A percentile compares a stretch with the other conserved stretches of the same genome.
phyloP scores from a whole-genome alignment of 495 filamentous ascomycete species.

The Polyplosphaeria fusca region DNA sequence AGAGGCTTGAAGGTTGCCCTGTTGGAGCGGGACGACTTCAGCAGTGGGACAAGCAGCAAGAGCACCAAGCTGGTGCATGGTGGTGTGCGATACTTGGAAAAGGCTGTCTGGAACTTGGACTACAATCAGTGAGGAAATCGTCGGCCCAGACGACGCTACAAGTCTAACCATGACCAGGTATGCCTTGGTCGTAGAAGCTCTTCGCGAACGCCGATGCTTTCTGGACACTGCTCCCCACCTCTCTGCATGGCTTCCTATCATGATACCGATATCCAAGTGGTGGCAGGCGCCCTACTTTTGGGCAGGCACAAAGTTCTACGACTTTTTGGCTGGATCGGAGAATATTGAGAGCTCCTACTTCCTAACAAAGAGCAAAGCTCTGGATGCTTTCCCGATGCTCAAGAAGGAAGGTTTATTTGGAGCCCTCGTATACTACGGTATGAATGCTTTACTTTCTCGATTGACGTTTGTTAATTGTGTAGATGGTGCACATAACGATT shows the following conservation, averaged over 20 bases:
- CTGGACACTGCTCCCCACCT: constrained; percentile 94
- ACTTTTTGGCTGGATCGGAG: constrained; percentile 89
- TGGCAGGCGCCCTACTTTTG: constrained; percentile 98
- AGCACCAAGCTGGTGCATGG: constrained; percentile 97
- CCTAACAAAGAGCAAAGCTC: constrained; percentile 85
- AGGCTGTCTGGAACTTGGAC: constrained; percentile 94
- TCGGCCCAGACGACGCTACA: not conserved
- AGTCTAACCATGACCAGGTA: constrained; percentile 53
- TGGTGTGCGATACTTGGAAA: constrained; percentile 93
- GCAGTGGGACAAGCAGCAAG: constrained; percentile 89
- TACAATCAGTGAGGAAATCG: constrained; percentile 65
- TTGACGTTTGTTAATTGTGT: constrained; percentile 23
- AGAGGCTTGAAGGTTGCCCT: constrained; percentile 89
- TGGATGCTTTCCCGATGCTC: constrained; percentile 97
- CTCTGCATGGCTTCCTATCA: constrained; percentile 92
- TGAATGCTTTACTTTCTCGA: constrained; percentile 13
- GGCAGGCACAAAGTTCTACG: constrained; percentile 93
- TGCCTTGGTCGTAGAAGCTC: constrained; percentile 85
- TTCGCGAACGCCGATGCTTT: constrained; percentile 94
- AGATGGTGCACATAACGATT: constrained; percentile 97
- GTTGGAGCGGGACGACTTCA: constrained; percentile 95
- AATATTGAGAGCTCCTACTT: constrained; percentile 98
- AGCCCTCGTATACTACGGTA: constrained; percentile 92
- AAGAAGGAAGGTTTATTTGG: constrained; percentile 81
- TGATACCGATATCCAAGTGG: constrained; percentile 94